Evolutionary conservation across 352 stramenopile species (phyloP), one percentile per base, ranked within the genome.

Genomic region (Achlya hypogyna): DNA sequence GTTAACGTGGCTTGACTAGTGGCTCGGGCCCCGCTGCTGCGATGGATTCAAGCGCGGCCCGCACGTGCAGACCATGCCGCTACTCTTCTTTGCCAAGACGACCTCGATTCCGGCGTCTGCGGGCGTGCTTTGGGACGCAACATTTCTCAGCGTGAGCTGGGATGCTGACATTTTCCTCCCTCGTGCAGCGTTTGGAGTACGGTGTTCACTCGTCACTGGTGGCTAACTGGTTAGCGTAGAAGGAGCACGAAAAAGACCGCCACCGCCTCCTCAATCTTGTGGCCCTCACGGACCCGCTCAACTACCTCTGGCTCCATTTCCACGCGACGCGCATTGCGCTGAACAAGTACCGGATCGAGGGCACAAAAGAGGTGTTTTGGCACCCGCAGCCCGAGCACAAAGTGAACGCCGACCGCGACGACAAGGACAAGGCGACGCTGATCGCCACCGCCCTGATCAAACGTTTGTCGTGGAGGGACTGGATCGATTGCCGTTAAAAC

Each of bases 241-340:
- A 10, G 31, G 12, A 31, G 25, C 12, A 56, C 31, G n/a, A 10
- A 1, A 10, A 56, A 20, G 49, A 56, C 31, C 49, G 49, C 12
- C 49, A 56, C 31, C 49, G 49, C 16, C 49, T 56, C 31, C 16
- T 56, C 25, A 56, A 56, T n/a, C 16, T 56, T 56, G 49, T 56
- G 25, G 49, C 49, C 12, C 49, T 56, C 49, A 56, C 49, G 6
- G 49, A 56, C 25, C 49, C 49, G 6, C 49, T 56, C 25, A 56
- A 56, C 49, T 56, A 56, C 49, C 31, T 56, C 31, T 56, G 49
- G 49, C 31, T 56, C 12, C 49, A 56, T 20, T 56, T 56, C 18
- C 49, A 56, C 31, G 49, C 49, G 31, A 56, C 25, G 6, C 49
- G 49, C 10, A 56, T 56, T 56, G 49, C 31, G 25, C 31, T 56